Evolutionary conservation across 2,329 filamentous ascomycete species (phyloP), one percentile per base, ranked within the genome.

Genomic region (Microthyrium microscopicum): DNA sequence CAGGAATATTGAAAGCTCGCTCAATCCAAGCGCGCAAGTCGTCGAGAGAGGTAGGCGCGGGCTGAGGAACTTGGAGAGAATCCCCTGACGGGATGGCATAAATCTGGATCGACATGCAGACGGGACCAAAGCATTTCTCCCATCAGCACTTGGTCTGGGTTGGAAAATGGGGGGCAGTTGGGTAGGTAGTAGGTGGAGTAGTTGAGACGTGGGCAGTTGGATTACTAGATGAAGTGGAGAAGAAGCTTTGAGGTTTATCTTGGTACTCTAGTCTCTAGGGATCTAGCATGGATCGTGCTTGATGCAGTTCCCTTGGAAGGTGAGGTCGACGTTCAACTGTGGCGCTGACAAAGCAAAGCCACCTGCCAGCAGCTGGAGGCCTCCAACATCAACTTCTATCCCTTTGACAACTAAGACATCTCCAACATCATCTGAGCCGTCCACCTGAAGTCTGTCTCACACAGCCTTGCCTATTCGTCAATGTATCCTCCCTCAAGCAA

Each of bases 1-100:
- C 52, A 12, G 80, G 70, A 44, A 98, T 82, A 27, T 71, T 69
- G 34, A 75, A 78, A 48, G 77, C 71, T 44, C 68, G 69, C 40
- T 77, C 68, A 45, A 95, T 77, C 73, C 82, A 89, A 55, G 68
- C 60, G 56, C 79, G 82, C 45, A 95, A 71, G 41, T 79, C 78
- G 58, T 95, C 87, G 52, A 93, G 68, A 38, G 76, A 78, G 46
- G 57, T 87, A 79, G 51, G 73, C 70, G 42, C 74, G 67, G 44
- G 76, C 71, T 60, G 92, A 81, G 54, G 11, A 6, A 80, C 70
- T 54, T 75, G 68, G 52, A 93, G 68, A 60, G 77, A 77, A 66
- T 83, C 77, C 64, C 87, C 87, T 58, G 80, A 84, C 62, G 92
- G 85, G 68, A 83, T 84, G 53, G 93, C 77, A 64, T 83, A 81